A percentile compares a stretch with the other conserved stretches of the same genome.
Evolutionary conservation across 306 rosid species (phyloP).

Genomic region (Fragaria iinumae): DNA sequence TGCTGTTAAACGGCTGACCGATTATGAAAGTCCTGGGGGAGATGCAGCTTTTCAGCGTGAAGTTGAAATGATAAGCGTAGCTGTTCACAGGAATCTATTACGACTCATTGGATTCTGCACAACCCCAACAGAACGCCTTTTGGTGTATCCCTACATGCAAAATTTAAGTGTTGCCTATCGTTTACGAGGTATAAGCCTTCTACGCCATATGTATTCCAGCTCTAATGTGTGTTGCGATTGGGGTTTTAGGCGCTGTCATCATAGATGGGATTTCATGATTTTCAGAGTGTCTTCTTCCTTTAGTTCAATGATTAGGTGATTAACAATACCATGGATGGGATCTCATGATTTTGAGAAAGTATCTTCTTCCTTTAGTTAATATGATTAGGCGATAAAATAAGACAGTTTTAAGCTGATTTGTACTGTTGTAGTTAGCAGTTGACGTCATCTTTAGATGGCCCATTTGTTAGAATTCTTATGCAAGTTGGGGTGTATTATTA

Average conservation of each 20-base stretch:
- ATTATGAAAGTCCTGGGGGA: conserved; percentile 95
- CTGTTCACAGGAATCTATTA: conserved; percentile 86
- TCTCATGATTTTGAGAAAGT: background rate
- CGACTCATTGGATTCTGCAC: conserved; percentile 91
- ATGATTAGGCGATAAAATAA: background rate
- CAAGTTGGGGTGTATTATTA: background rate
- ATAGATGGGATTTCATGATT: background rate
- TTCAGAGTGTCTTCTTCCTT: background rate
- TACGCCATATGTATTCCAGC: background rate
- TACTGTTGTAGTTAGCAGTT: conserved; percentile 2
- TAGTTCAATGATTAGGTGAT: background rate
- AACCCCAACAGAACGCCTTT: conserved; percentile 87
- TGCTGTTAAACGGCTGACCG: conserved; percentile 94
- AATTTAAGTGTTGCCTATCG: conserved; percentile 93
- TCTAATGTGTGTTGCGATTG: background rate
- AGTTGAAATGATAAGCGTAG: conserved; percentile 99
- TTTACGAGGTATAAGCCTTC: conserved; percentile 61
- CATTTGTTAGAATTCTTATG: background rate
- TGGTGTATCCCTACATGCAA: conserved; percentile 97
- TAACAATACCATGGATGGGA: background rate
- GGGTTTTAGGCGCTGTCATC: background rate
- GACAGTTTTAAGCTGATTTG: background rate
- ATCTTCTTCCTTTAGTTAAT: background rate
- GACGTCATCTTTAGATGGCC: background rate
- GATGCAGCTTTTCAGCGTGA: conserved; percentile 97